These are phyloP conservation scores for Cutaneotrichosporon arboriforme DNA, from an alignment of 1,284 basidiomycete species.

Conservation along the genomic window DNA sequence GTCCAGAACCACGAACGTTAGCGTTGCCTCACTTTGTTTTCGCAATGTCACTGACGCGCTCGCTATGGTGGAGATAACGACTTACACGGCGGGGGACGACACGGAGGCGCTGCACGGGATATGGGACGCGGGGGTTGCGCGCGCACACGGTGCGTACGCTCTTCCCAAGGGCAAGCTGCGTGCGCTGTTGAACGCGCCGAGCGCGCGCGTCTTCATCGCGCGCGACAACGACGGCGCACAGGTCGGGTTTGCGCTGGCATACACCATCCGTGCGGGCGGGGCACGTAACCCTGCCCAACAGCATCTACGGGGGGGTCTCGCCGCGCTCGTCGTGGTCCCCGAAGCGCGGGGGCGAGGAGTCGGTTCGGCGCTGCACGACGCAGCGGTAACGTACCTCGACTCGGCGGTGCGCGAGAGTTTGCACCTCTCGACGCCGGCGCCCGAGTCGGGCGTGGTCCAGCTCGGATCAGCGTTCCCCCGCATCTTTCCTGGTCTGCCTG, in stretches of 20 bases:
- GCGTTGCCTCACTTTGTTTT: too few relatives aligned
- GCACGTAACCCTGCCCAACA: constrained; percentile 4
- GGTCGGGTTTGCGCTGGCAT: constrained; percentile 15
- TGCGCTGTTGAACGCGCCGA: constrained; percentile 9
- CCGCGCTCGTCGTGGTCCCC: constrained; percentile 16
- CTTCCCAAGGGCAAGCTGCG: constrained; percentile 14
- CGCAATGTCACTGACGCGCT: neutral
- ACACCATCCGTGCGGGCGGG: constrained; percentile 11
- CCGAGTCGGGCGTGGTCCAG: constrained; percentile 12
- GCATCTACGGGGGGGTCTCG: constrained; percentile 19
- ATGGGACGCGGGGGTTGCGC: constrained; percentile 5
- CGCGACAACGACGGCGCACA: neutral
- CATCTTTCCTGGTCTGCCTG: constrained; percentile 27
- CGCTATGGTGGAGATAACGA: neutral
- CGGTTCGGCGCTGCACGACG: constrained; percentile 18
- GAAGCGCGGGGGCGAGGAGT: constrained; percentile 11
- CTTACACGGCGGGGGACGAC: neutral
- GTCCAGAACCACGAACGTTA: too few relatives aligned
- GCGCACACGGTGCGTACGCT: constrained; percentile 10
- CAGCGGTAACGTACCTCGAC: constrained; percentile 12
- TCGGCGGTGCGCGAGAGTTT: constrained; percentile 6
- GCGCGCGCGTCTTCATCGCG: constrained; percentile 13
- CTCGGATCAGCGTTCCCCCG: constrained; percentile 27
- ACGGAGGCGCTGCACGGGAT: constrained; percentile 9
- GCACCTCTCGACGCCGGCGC: constrained; percentile 1